Base-by-base conservation (phyloP, 2,329 filamentous ascomycete species). In the Colletotrichum lini region DNA sequence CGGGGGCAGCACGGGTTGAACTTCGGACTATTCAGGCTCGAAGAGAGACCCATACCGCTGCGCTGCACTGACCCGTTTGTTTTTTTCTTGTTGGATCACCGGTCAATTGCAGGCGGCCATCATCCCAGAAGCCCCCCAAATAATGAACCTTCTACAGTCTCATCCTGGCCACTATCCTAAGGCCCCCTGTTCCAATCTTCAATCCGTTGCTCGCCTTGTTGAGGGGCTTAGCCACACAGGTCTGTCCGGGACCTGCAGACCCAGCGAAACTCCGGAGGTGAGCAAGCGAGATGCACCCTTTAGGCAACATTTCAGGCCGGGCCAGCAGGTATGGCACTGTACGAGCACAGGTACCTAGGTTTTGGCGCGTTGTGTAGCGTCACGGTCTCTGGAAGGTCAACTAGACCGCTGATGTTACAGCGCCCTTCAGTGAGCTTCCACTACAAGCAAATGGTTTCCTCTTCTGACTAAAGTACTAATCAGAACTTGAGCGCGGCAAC, bases 51-150 rank as follows among this genome's bases (percentile, higher is more conserved):
- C 69, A 69, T 72, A 54, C 45, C 45, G 52, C 58, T 50, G 65
- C 45, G 45, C 58, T 50, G 68, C 69, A 69, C 65, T 64, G 69
- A 72, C 69, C 69, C 69, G 58, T 58, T 68, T 69, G 58, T 69
- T 68, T 68, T 69, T 45, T 30, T 44, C 35, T 54, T 68, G 65
- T 59, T 69, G 58, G 47, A 72, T 54, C 58, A 54, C 45, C 35
- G 53, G 52, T 63, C 30, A 21, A 69, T 64, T 59, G 30, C 57
- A 71, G 52, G 52, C 57, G 64, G 38, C 58, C 47, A 69, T 69
- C 47, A 72, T 54, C 47, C 53, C 40, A 64, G 47, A 45, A 23
- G 44, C 21, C 30, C 44, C 58, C 54, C 35, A 38, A 38, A 38
- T 30, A 44, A 54, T 54, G 64, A 57, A 52, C 52, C 44, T 64